Evolutionary conservation across 345 rosid species (phyloP).

Genomic region (Pseudoturritis turrita): DNA sequence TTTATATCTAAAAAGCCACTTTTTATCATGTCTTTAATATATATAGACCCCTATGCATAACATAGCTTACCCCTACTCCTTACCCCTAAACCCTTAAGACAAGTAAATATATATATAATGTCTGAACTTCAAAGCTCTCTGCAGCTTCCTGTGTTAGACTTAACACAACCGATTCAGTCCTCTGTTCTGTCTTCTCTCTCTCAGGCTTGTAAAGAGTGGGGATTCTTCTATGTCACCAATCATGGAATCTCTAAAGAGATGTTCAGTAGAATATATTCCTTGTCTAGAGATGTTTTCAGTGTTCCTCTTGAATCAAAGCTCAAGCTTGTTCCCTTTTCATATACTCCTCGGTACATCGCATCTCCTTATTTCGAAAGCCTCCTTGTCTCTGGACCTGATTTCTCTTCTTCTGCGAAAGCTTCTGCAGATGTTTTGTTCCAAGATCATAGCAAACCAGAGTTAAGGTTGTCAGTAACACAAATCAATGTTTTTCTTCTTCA

Average conservation of each 20-base stretch:
- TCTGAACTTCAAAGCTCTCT: slow-evolving; percentile 34
- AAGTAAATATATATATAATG: slow-evolving; percentile 32
- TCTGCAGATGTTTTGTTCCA: slow-evolving; percentile 47
- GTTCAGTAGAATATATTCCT: slow-evolving; percentile 30
- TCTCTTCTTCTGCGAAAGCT: slow-evolving; percentile 49
- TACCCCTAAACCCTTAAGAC: not conserved
- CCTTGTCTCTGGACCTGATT: slow-evolving; percentile 63
- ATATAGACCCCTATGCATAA: slow-evolving; percentile 17
- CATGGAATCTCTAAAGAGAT: slow-evolving; percentile 56
- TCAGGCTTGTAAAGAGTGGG: slow-evolving; percentile 65
- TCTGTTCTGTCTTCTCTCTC: slow-evolving; percentile 45
- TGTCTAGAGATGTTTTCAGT: slow-evolving; percentile 44
- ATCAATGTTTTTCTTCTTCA: not conserved
- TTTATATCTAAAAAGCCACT: not conserved
- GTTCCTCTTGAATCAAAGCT: slow-evolving; percentile 55
- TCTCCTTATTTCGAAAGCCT: slow-evolving; percentile 82
- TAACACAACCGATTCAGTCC: slow-evolving; percentile 44
- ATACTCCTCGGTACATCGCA: slow-evolving; percentile 71
- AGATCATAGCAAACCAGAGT: slow-evolving; percentile 39
- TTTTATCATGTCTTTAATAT: not conserved
- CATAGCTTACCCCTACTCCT: slow-evolving; percentile 20
- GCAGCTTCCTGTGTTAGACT: slow-evolving; percentile 65
- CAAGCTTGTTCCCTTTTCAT: slow-evolving; percentile 58
- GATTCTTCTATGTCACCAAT: slow-evolving; percentile 66
- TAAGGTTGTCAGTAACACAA: slow-evolving; percentile 36